Base-by-base conservation (phyloP, 2,329 filamentous ascomycete genomes). In the Pseudomassariella vexata region DNA sequence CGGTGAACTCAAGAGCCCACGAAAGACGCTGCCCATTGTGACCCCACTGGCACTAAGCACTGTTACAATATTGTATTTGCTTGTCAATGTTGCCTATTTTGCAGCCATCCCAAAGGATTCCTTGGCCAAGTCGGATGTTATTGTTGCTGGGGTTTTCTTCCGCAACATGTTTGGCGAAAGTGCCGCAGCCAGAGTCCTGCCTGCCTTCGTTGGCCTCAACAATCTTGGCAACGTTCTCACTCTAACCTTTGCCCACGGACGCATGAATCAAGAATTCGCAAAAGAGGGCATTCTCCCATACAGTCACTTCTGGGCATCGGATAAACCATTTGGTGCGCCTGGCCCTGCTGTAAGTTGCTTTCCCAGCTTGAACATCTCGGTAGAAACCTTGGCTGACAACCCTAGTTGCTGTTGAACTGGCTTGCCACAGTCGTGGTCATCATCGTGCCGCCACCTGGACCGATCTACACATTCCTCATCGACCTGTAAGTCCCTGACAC, bases 251-350 rank as follows among this genome's bases (percentile, higher is more conserved):
- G 26, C 11, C 9, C 11, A 15, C 8, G 19, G 26, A 10, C 26
- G 26, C 9, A 28, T 28, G 26, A 28, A 17, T 6, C 26, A 28
- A 12, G 26, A 28, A 18, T 18, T 28, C 10, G 26, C 26, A 10
- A 28, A 28, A 12, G 26, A 28, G 16, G 16, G 26, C 11, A 12
- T 28, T 10, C 3, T 28, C 4, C 16, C 26, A 18, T 19, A 11
- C 9, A 19, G 26, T 18, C 26, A 28, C 9, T 18, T 28, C 12
- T 28, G 9, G 9, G 26, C 26, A 3, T 28, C 26, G 14, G 16
- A 18, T 9, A 28, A 28, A 15, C 12, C 12, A 4, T 7, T 11
- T 9, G 26, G 26, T 5, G 26, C 26, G n/a, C n/a, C n/a, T n/a
- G n/a, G n/a, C n/a, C n/a, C n/a, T n/a, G n/a, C n/a, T n/a, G n/a